Percentiles rank a stretch among this genome's conserved stretches.
phyloP scores from a whole-genome alignment of 305 asterid genomes.

The Rubia tinctorum region DNA sequence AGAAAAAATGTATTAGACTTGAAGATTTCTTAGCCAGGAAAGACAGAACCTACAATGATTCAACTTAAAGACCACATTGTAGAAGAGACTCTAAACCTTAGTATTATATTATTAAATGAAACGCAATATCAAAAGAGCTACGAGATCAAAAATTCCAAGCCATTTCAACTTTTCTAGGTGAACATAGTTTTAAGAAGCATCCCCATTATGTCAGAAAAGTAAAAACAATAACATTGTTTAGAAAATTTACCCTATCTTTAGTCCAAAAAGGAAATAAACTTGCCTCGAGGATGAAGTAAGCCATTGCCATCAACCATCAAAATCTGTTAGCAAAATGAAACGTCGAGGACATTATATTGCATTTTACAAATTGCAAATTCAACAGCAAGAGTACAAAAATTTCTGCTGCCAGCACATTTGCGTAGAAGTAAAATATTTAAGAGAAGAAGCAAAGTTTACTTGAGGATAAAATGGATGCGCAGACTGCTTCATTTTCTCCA shows the following conservation, averaged over 20 bases:
- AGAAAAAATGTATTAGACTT: not conserved
- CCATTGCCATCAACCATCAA: constrained; percentile 96
- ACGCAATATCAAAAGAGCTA: not conserved
- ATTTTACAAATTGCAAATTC: not conserved
- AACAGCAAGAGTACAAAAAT: not conserved
- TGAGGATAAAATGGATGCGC: constrained; percentile 58
- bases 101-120: not conserved
- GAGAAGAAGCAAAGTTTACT: constrained; percentile 33
- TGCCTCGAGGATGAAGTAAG: constrained; percentile 93
- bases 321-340: constrained; percentile 41
- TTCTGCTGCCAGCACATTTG: not conserved
- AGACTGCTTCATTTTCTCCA: constrained; percentile 60
- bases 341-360: constrained; percentile 2
- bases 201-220: not conserved
- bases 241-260: not conserved
- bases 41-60: not conserved
- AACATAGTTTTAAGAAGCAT: not conserved
- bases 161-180: not conserved
- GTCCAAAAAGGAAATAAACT: constrained; percentile 27
- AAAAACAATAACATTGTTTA: not conserved
- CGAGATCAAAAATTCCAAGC: not conserved
- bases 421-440: not conserved
- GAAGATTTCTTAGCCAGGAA: not conserved
- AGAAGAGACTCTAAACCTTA: not conserved
- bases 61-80: not conserved